Evolutionary conservation across 164 flowering plant species (phyloP).

Genomic region (Umbellularia californica): DNA sequence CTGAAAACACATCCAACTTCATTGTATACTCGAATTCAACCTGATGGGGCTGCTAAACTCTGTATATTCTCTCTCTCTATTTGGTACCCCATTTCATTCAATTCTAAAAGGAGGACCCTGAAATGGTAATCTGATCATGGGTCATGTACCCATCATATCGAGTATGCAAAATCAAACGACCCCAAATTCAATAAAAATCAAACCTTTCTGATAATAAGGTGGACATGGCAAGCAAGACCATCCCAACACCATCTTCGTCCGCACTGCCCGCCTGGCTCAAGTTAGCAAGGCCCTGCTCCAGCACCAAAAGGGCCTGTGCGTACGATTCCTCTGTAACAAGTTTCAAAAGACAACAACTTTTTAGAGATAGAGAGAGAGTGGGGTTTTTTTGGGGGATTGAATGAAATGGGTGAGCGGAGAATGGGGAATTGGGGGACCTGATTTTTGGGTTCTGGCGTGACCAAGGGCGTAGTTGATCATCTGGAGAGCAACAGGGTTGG

Average conservation of each 20-base stretch:
- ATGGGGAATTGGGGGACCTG: constrained; percentile 34
- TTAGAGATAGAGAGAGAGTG: not conserved
- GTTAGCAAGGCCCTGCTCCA: constrained; percentile 81
- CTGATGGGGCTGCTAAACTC: no score
- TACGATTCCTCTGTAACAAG: constrained; percentile 53
- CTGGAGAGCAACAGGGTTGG: constrained; percentile 52
- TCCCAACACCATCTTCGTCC: constrained; percentile 39
- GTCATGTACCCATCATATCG: not conserved
- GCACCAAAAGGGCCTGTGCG: constrained; percentile 52
- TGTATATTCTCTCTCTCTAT: no score
- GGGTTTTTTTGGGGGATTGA: not conserved
- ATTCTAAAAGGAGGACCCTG: no score
- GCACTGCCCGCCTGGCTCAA: constrained; percentile 24
- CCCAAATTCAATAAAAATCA: no score
- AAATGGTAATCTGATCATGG: not conserved
- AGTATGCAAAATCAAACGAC: no score
- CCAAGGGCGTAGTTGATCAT: constrained; percentile 74
- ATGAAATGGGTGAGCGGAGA: not conserved
- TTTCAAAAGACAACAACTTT: not conserved
- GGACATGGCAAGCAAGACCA: constrained; percentile 70
- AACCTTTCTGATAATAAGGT: constrained; percentile 70
- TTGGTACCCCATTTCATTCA: no score
- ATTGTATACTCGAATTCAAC: no score
- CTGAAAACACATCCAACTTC: no score
- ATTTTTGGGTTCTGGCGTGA: constrained; percentile 62